A percentile compares a stretch with the other conserved stretches of the same genome.
phyloP scores from a whole-genome alignment of 371 early-diverging fungal species.

The Mucor velutinosus region DNA sequence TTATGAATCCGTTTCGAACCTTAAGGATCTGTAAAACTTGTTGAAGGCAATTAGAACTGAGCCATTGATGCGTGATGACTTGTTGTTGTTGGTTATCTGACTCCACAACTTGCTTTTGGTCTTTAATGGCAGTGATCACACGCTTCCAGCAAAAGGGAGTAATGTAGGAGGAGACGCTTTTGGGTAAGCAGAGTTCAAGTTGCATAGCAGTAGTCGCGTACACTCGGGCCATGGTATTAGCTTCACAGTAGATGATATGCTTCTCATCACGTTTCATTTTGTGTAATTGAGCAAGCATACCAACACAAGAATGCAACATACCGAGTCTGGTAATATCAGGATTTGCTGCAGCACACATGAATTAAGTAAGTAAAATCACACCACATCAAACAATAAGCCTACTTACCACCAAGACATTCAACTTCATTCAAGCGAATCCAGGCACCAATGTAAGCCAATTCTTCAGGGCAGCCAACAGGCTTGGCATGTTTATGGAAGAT shows the following conservation, averaged over 20 bases:
- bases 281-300: conserved; percentile 34
- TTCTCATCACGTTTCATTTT: conserved; percentile 22
- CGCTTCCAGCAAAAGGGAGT: conserved; percentile 12
- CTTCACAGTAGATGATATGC: conserved; percentile 17
- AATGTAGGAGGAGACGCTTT: conserved; percentile 2
- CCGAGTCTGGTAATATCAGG: conserved; percentile 31
- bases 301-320: conserved; percentile 39
- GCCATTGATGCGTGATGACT: conserved; percentile 7
- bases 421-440: conserved; percentile 43
- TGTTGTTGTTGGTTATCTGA: not conserved
- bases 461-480: conserved; percentile 22
- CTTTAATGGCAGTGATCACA: not conserved
- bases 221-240: conserved; percentile 34
- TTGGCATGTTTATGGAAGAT: conserved; percentile 18
- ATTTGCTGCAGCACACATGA: conserved; percentile 22
- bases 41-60: conserved; percentile 13
- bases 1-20: conserved; percentile 19
- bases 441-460: conserved; percentile 29
- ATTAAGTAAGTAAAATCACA: not conserved
- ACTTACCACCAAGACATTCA: conserved; percentile 43
- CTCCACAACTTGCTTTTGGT: not conserved
- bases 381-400: not conserved
- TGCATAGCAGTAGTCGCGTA: conserved; percentile 40
- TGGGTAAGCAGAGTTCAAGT: conserved; percentile 32
- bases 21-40: conserved; percentile 20